These are phyloP conservation scores for Effrenium voratum DNA, from an alignment of 73 alveolate genomes.

Conservation along the genomic window DNA sequence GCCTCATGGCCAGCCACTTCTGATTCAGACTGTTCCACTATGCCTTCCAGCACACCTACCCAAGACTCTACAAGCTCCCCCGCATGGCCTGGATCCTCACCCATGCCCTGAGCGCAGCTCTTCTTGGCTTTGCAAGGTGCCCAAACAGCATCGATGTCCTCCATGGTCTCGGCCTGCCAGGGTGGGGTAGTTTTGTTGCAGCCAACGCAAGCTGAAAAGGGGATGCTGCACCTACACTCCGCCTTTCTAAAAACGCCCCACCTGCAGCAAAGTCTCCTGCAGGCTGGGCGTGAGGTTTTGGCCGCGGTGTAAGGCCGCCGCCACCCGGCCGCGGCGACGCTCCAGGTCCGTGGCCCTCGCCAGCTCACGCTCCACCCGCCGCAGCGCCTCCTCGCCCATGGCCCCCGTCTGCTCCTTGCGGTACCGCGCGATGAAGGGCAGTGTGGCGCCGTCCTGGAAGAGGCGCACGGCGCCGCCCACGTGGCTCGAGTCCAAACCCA, in stretches of 20 bases:
- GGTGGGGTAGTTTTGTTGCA: too few species aligned
- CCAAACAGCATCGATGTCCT: background rate
- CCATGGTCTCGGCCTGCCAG: background rate
- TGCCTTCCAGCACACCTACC: too few species aligned
- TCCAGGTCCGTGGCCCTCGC: conserved; percentile 51
- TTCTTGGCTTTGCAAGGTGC: background rate
- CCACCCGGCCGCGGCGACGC: conserved; percentile 67
- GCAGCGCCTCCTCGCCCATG: conserved; percentile 10
- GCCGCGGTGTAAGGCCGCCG: conserved; percentile 42
- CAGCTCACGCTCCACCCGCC: conserved; percentile 25
- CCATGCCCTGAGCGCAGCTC: background rate
- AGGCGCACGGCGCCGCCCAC: background rate
- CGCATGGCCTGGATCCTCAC: background rate
- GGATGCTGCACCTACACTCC: too few species aligned
- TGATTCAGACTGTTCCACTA: too few species aligned
- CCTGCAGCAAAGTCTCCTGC: background rate
- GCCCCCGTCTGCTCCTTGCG: conserved; percentile 57
- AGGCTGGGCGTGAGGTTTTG: background rate
- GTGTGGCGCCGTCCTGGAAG: conserved; percentile 21
- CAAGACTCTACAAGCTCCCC: too few species aligned
- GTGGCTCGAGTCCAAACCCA: background rate
- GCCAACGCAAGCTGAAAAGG: too few species aligned
- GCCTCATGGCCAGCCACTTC: too few species aligned
- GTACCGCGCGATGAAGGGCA: conserved; percentile 62
- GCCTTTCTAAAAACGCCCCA: too few species aligned